These are phyloP conservation scores for Penicillium sp. DNA, from an alignment of 2,329 filamentous ascomycete genomes.

Conservation along the genomic window DNA sequence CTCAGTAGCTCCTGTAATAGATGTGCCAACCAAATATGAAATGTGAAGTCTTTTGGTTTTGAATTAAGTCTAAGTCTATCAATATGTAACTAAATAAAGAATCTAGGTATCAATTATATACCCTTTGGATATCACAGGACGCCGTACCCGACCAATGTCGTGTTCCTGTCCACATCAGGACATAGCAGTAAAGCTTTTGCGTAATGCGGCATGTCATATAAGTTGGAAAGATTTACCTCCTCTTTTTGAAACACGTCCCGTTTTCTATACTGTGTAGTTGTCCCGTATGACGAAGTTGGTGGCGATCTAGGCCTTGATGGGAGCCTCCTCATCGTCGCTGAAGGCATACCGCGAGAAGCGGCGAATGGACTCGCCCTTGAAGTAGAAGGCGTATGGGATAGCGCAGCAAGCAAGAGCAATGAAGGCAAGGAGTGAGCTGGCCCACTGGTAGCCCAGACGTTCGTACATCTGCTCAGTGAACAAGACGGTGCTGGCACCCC, in stretches of 20 bases:
- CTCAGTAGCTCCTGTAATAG: no score
- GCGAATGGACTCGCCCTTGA: conserved; percentile 68
- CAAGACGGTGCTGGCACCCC: conserved; percentile 72
- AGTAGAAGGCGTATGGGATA: conserved; percentile 81
- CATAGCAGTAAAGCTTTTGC: neutral
- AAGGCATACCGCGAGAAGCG: conserved; percentile 70
- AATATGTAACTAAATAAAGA: neutral
- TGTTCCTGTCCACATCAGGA: conserved; percentile 5
- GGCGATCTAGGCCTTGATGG: conserved; percentile 17
- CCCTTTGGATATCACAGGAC: conserved; percentile 1
- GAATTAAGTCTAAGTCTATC: neutral
- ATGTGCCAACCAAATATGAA: neutral
- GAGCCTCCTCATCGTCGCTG: conserved; percentile 51
- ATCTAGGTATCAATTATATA: neutral
- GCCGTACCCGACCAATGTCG: neutral
- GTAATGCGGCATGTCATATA: neutral
- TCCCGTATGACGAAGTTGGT: neutral
- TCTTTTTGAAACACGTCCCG: neutral
- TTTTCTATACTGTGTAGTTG: neutral
- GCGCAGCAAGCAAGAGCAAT: conserved; percentile 72
- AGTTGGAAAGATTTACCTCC: conserved; percentile 1
- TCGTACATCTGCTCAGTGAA: conserved; percentile 81
- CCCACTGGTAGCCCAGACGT: conserved; percentile 71
- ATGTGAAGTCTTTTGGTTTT: neutral
- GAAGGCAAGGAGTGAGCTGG: conserved; percentile 67